Base-by-base conservation (phyloP, 1,284 basidiomycete genomes). In the Cutaneotrichosporon arboriforme region DNA sequence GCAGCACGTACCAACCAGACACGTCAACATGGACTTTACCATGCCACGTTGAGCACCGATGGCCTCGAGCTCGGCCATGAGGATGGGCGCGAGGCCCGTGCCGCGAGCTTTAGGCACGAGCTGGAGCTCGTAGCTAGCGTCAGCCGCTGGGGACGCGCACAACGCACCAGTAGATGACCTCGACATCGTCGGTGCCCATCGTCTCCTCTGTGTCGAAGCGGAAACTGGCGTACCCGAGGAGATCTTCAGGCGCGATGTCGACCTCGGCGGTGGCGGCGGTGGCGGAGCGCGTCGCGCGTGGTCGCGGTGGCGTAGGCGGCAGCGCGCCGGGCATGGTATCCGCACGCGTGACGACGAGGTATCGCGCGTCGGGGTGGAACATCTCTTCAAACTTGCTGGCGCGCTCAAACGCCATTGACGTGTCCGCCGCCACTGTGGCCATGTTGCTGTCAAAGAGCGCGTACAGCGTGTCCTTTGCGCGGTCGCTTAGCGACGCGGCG, bases 201-300 rank as follows among this genome's bases (percentile, higher is more conserved):
- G 73, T 75, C 52, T 74, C 69, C 57, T 74, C 73, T 3, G 67
- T 72, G 47, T 73, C 72, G 47, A 74, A 75, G n/a, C 72, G 60
- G 49, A 73, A 74, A 34, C 64, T 64, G n/a, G 60, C 64, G 48
- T 66, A 75, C 15, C 68, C 73, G 10, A 72, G 33, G 33, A 73
- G 31, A 12, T 46, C 39, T 2, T 41, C 42, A 4, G 8, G 23
- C 15, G 22, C 8, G n/a, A 43, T 1, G 14, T 48, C 44, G n/a
- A 15, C 34, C 13, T 52, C 46, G 22, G 21, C 23, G 35, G n/a
- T n/a, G n/a, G 51, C 51, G 26, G 26, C 26, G 10, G 26, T 31
- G 26, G 10, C 26, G 5, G 26, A 31, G 26, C 26, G 26, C 26
- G 41, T 38, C 31, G 38, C 47, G 13, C 39, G 46, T 18, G 38